Evolutionary conservation across 495 filamentous ascomycete genomes (phyloP), one percentile per base, ranked within the genome.

Genomic region (Parathielavia hyrcaniae): DNA sequence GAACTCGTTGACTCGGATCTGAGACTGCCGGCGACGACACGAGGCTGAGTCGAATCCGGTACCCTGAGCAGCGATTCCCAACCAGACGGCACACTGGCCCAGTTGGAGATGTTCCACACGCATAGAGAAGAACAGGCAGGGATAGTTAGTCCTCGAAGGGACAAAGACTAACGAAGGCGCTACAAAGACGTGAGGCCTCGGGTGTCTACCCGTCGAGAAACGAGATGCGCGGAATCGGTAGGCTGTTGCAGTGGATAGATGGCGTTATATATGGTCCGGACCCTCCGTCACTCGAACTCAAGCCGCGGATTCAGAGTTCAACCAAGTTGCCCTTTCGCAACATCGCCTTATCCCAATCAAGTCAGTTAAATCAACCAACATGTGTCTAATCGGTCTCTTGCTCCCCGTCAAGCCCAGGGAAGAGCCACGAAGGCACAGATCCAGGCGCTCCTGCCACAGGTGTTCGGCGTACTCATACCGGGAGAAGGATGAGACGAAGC

Each of bases 351-450:
- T 26, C 9, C 16, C 39, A 2, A 26, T 19, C 22, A 38, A 19
- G 17, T 40, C 10, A 14, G 10, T 17, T 19, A 9, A n/a, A 2
- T 19, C 9, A 35, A 35, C 19, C 23, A 52, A 16, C 40, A 61
- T 61, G 59, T 61, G 59, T 35, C 43, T 61, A 0, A 53, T 61
- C 52, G 59, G 59, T 17, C 40, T 61, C 13, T 19, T 61, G 19
- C 20, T 61, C 1, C 48, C 53, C 14, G 36, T 60, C 19, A 45
- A 13, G 4, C 26, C 10, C 26, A 38, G 38, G 48, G 34, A 48
- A 4, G 8, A 38, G 26, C 16, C 46, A 13, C 39, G 30, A 5
- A 55, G 26, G 38, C 58, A 60, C 53, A 60, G 32, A 14, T 38
- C 35, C 46, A 56, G 30, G 20, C 12, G 20, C 20, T 52, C 49